phyloP scores from a whole-genome alignment of 2,329 filamentous ascomycete genomes.

The Botrytis aclada region DNA sequence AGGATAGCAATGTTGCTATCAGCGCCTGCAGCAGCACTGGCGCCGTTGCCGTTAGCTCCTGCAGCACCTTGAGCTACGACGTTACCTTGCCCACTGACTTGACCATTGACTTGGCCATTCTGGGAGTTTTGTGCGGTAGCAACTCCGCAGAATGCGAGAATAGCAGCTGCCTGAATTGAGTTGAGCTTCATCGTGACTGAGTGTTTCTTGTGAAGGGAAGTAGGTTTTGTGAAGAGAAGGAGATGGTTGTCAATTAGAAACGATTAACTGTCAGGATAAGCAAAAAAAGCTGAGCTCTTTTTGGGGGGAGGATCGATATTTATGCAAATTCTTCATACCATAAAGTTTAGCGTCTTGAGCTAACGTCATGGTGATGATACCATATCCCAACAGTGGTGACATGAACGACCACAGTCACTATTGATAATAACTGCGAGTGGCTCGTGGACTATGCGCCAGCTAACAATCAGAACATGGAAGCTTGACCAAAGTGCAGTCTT shows the following conservation, averaged over 20 bases:
- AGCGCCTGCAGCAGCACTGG: background rate
- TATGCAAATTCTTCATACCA: background rate
- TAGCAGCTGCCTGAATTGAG: background rate
- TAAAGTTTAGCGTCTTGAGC: background rate
- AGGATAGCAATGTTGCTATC: background rate
- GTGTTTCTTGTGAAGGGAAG: background rate
- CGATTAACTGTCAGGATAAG: too few relatives aligned
- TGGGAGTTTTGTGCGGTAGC: background rate
- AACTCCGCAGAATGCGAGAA: background rate
- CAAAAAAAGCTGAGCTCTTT: fast-evolving
- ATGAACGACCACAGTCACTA: background rate
- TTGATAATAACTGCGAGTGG: background rate
- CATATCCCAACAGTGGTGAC: background rate
- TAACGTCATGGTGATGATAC: background rate
- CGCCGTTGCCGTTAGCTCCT: background rate
- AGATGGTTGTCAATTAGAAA: background rate
- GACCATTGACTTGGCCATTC: background rate
- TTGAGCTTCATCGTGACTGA: conserved; percentile 1
- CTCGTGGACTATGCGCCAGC: background rate
- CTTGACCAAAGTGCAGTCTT: background rate
- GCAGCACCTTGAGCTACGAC: background rate
- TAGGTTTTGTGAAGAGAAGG: too few relatives aligned
- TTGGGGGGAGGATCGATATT: too few relatives aligned
- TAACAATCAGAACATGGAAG: background rate
- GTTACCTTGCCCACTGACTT: background rate